A percentile compares a stretch with the other conserved stretches of the same genome.
Conservation (phyloP, 768 basidiomycete genomes). For the Porphyrellus cyaneotinctus region DNA sequence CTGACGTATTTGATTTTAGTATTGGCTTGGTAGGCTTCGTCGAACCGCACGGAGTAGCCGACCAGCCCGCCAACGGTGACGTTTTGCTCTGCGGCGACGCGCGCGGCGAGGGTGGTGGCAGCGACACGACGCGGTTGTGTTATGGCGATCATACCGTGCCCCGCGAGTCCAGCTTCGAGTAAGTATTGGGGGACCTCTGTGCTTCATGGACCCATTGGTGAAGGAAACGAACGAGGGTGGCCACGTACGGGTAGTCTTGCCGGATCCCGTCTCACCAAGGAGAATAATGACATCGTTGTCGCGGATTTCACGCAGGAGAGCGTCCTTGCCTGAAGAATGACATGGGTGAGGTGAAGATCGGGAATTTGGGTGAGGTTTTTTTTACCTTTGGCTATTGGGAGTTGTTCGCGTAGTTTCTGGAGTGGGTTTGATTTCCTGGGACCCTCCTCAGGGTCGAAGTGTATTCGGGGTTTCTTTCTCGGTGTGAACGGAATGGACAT, state of each 20-base stretch:
- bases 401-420: slow-evolving; percentile 61
- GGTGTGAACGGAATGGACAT: slow-evolving; percentile 23
- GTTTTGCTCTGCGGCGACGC: slow-evolving; percentile 84
- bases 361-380: background rate
- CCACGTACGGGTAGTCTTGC: slow-evolving; percentile 93
- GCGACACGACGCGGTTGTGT: slow-evolving; percentile 96
- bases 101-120: slow-evolving; percentile 87
- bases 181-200: slow-evolving; percentile 96
- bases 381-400: slow-evolving; percentile 77
- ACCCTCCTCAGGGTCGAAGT: slow-evolving; percentile 20
- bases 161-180: slow-evolving; percentile 72
- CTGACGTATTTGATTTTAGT: slow-evolving; percentile 96
- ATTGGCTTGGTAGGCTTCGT: slow-evolving; percentile 64
- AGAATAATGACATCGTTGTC: slow-evolving; percentile 84
- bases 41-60: slow-evolving; percentile 95
- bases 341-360: background rate
- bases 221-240: background rate
- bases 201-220: slow-evolving; percentile 29
- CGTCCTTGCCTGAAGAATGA: slow-evolving; percentile 57
- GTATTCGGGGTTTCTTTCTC: slow-evolving; percentile 25
- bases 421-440: slow-evolving; percentile 29
- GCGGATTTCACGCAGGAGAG: slow-evolving; percentile 65
- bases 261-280: slow-evolving; percentile 95
- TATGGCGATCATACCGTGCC: slow-evolving; percentile 75
- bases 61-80: slow-evolving; percentile 69